Base-by-base conservation (phyloP, 495 filamentous ascomycete species). In the Aspergillus coremiiformis region DNA sequence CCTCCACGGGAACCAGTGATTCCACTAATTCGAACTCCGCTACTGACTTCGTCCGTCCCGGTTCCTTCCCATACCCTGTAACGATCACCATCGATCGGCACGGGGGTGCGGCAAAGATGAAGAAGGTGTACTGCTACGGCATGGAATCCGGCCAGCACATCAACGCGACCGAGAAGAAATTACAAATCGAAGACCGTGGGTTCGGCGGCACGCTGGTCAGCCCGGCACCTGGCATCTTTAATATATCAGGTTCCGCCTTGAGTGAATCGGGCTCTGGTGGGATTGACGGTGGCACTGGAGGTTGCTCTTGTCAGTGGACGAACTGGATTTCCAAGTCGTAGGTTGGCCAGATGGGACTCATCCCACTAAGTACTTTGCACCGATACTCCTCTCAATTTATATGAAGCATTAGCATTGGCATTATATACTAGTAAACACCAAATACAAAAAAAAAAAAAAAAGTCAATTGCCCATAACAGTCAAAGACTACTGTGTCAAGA, bases 21-120 rank as follows among this genome's bases (percentile, higher is more conserved):
- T 4, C 65, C 1, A 59, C 57, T 19, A 61, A 64, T 4, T 62
- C 64, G 5, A 75, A 74, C 5, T 77, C 74, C 1, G 76, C 78
- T 15, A 80, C 73, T 51, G 69, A 80, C 46, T 79, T 81, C 61
- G 62, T 65, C 9, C 75, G 73, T 20, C 87, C 88, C 0, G 87
- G 87, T 3, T 83, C 83, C 3, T 91, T 96, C 64, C 90, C 91
- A 0, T 95, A 92, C 61, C 89, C 89, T 0, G 75, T 95, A 0
- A 93, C 86, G 0, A 74, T 96, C 17, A 86, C 85, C 1, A 55
- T 86, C 10, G 92, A 97, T 65, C 82, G 88, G 27, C 87, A 93
- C 51, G 90, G 90, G 27, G 87, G 89, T 0, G 62, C 78, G 35
- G 63, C 68, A 3, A 68, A 61, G 19, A 62, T 73, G 56, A 95